Percentiles rank a stretch among this genome's conserved stretches.
Conservation (phyloP, 768 basidiomycete genomes). For the Holtermanniella nyarrowii region DNA sequence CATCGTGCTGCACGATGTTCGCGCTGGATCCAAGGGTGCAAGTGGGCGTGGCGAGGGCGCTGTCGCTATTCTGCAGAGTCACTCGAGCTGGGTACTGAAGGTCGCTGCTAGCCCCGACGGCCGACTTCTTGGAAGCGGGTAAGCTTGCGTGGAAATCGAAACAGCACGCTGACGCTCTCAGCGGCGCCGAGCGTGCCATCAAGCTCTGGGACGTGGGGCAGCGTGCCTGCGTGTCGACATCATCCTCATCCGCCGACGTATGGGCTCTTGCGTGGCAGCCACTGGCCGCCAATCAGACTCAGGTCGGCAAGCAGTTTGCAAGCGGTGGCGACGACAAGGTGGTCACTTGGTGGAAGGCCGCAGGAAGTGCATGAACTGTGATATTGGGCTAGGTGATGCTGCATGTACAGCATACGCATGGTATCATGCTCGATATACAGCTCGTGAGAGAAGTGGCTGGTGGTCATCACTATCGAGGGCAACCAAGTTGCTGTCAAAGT, state of each 20-base stretch:
- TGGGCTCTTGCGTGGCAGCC: slow-evolving; percentile 41
- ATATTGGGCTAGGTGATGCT: too few species aligned
- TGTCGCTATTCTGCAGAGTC: slow-evolving; percentile 75
- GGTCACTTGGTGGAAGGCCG: slow-evolving; percentile 34
- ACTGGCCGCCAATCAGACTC: slow-evolving; percentile 3
- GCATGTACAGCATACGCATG: too few species aligned
- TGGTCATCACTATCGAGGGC: not conserved
- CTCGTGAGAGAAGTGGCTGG: not conserved
- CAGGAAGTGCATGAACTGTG: slow-evolving; percentile 22
- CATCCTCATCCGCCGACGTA: slow-evolving; percentile 24
- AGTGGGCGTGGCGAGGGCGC: slow-evolving; percentile 58
- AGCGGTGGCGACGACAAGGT: slow-evolving; percentile 34
- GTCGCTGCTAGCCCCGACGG: slow-evolving; percentile 73
- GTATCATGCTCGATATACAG: too few species aligned
- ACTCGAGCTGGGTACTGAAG: slow-evolving; percentile 83
- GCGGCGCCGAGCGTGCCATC: slow-evolving; percentile 35
- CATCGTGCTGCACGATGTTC: slow-evolving; percentile 80
- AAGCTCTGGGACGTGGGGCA: slow-evolving; percentile 39
- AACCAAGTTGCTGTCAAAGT: not conserved
- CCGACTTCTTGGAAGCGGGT: slow-evolving; percentile 72
- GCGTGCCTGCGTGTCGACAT: slow-evolving; percentile 27
- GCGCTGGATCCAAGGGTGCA: slow-evolving; percentile 45
- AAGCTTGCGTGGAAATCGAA: slow-evolving; percentile 13
- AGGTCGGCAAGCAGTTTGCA: slow-evolving; percentile 36
- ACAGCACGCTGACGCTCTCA: slow-evolving; percentile 4